Percentiles rank a stretch among this genome's conserved stretches.
phyloP scores from a whole-genome alignment of 2,329 filamentous ascomycete genomes.

The Fusarium tuaranense region DNA sequence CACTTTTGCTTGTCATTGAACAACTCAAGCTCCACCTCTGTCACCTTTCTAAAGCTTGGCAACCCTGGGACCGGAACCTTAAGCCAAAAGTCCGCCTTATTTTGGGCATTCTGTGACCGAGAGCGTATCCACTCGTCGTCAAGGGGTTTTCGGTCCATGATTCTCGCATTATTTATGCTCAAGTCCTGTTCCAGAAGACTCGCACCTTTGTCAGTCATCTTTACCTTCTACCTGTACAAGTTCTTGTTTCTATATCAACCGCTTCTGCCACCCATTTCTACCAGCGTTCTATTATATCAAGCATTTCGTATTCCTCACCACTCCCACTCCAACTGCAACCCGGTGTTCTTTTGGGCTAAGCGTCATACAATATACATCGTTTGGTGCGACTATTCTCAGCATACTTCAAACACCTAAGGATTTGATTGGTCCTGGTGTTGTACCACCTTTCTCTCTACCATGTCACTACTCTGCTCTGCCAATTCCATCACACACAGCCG shows the following conservation, averaged over 20 bases:
- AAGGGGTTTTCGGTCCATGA: not conserved
- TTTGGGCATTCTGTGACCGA: not conserved
- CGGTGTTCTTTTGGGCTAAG: not conserved
- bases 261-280: not conserved
- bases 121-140: not conserved
- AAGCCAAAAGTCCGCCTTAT: not conserved
- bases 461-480: not conserved
- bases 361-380: not conserved
- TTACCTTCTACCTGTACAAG: not conserved
- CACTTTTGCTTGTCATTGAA: not conserved
- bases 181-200: not conserved
- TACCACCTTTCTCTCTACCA: not conserved
- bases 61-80: not conserved
- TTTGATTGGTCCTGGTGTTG: not conserved
- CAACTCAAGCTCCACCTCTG: not conserved
- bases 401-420: not conserved
- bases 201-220: not conserved
- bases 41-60: not conserved
- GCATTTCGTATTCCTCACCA: not conserved
- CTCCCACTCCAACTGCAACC: not conserved
- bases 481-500: not conserved
- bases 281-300: not conserved
- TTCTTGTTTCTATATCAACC: not conserved
- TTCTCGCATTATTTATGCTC: constrained; percentile 2
- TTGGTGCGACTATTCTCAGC: not conserved